These are phyloP conservation scores for Aspergillus pseudoglaucus DNA, from an alignment of 2,329 filamentous ascomycete genomes.

Conservation along the genomic window DNA sequence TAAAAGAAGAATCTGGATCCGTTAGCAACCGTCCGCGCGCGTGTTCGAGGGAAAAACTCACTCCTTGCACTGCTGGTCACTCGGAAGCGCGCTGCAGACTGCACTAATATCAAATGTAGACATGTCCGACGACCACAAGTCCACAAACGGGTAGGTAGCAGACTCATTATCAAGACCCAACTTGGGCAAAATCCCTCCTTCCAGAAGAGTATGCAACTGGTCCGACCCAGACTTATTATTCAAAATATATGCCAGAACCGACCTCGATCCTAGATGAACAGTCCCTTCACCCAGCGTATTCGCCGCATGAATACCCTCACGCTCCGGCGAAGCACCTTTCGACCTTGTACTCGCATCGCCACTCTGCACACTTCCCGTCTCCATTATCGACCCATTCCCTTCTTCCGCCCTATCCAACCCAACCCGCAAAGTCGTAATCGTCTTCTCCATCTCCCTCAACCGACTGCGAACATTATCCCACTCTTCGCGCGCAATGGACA, in stretches of 20 bases:
- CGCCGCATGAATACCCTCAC: conserved; percentile 54
- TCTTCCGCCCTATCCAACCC: conserved; percentile 35
- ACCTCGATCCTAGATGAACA: conserved; percentile 56
- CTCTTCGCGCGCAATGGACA: conserved; percentile 37
- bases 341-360: conserved; percentile 24
- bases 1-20: conserved; percentile 46
- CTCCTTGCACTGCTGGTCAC: conserved; percentile 52
- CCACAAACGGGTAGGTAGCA: conserved; percentile 59
- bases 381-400: conserved; percentile 15
- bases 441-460: conserved; percentile 39
- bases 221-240: conserved; percentile 47
- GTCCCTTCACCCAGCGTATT: conserved; percentile 56
- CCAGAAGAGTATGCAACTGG: conserved; percentile 49
- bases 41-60: conserved; percentile 20
- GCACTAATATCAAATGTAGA: conserved; percentile 52
- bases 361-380: conserved; percentile 27
- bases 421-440: conserved; percentile 32
- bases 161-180: conserved; percentile 59
- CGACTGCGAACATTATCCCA: conserved; percentile 39
- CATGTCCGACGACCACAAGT: conserved; percentile 58
- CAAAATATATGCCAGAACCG: conserved; percentile 55
- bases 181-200: conserved; percentile 56
- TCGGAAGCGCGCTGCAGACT: conserved; percentile 53
- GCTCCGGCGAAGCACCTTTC: conserved; percentile 31
- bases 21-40: conserved; percentile 5